These are phyloP conservation scores for Margaritispora aquatica DNA, from an alignment of 495 filamentous ascomycete genomes.

Conservation along the genomic window DNA sequence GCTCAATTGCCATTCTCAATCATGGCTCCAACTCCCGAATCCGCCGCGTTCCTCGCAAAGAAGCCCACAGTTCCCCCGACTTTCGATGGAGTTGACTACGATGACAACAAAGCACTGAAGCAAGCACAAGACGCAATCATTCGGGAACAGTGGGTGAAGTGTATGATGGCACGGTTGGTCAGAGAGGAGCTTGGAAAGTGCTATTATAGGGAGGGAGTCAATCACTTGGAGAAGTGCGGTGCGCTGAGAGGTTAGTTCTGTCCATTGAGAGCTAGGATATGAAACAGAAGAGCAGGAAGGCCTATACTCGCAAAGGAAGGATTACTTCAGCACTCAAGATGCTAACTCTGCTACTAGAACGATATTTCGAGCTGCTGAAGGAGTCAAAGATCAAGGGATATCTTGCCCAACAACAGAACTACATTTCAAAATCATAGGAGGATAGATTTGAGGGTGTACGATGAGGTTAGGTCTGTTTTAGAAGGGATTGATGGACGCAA, in stretches of 20 bases:
- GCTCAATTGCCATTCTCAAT: background rate
- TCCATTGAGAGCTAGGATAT: background rate
- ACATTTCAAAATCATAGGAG: slow-evolving; percentile 43
- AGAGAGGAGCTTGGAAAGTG: slow-evolving; percentile 94
- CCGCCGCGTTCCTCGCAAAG: slow-evolving; percentile 81
- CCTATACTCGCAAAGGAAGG: background rate
- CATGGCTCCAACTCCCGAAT: slow-evolving; percentile 83
- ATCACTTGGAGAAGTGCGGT: slow-evolving; percentile 97
- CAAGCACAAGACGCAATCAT: slow-evolving; percentile 91
- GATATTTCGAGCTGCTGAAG: slow-evolving; percentile 86
- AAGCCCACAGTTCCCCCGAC: slow-evolving; percentile 92
- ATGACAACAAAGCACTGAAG: slow-evolving; percentile 84
- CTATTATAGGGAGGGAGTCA: slow-evolving; percentile 89
- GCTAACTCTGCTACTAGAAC: slow-evolving; percentile 48
- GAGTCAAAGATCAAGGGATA: slow-evolving; percentile 84
- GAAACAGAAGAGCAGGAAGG: background rate
- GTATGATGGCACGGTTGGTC: slow-evolving; percentile 94
- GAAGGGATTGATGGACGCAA: background rate
- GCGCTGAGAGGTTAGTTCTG: slow-evolving; percentile 71
- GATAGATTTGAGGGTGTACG: background rate
- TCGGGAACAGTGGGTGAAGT: slow-evolving; percentile 93
- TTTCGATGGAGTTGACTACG: slow-evolving; percentile 96
- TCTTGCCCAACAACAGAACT: slow-evolving; percentile 88
- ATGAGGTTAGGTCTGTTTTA: background rate
- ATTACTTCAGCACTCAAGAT: background rate